Conservation (phyloP, 2,329 filamentous ascomycete species). For the Talaromyces sp. region DNA sequence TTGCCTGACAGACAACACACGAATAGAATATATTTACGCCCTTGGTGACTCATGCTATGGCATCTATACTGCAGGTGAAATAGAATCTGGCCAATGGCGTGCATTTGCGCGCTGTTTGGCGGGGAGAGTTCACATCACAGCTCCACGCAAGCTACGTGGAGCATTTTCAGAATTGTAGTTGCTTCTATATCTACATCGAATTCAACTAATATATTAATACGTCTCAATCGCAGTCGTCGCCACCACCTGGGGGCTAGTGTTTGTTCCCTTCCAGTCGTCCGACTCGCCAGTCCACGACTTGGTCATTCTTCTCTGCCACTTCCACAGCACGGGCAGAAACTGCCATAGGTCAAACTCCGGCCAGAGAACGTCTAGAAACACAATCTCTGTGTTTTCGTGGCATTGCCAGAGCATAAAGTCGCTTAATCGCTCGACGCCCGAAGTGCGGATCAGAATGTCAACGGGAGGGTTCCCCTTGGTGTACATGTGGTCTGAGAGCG, state of each 20-base stretch:
- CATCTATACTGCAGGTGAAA: neutral
- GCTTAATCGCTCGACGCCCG: constrained; percentile 84
- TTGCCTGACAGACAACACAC: neutral
- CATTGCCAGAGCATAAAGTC: constrained; percentile 99
- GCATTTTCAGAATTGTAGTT: neutral
- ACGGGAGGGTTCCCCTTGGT: constrained; percentile 80
- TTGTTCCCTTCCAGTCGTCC: constrained; percentile 19
- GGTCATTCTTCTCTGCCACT: constrained; percentile 72
- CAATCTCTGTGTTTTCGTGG: constrained; percentile 85
- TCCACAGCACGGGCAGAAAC: constrained; percentile 84
- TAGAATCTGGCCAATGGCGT: neutral
- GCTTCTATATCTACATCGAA: neutral
- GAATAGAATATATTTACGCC: constrained; percentile 8
- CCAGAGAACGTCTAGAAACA: constrained; percentile 90
- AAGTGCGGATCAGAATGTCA: constrained; percentile 87
- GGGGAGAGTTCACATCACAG: neutral
- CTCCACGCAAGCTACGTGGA: neutral
- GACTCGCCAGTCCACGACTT: constrained; percentile 53
- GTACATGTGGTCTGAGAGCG: constrained; percentile 79
- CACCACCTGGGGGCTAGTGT: neutral
- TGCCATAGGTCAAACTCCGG: constrained; percentile 93
- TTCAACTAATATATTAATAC: neutral
- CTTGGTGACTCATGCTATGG: neutral
- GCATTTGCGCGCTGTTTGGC: neutral
- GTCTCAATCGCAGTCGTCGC: constrained; percentile 1